phyloP scores from a whole-genome alignment of 306 rosid genomes.

The Datisca glomerata region DNA sequence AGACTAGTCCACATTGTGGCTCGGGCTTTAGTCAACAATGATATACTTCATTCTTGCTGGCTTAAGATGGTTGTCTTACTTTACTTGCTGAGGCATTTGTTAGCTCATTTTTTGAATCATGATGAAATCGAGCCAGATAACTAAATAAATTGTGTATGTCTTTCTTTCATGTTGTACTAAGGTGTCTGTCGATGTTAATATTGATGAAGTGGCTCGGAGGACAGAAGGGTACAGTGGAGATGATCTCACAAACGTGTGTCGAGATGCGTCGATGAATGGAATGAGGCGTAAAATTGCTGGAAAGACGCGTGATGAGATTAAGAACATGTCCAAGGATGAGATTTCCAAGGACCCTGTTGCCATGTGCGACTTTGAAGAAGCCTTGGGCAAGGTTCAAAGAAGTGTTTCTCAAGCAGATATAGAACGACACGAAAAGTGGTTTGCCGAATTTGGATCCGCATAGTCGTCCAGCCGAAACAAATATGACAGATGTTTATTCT shows the following conservation, averaged over 20 bases:
- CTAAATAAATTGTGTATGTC: no score
- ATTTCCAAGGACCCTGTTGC: constrained; percentile 88
- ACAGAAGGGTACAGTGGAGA: constrained; percentile 94
- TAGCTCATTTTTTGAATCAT: no score
- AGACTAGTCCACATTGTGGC: no score
- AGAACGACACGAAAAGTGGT: constrained; percentile 90
- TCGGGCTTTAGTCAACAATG: no score
- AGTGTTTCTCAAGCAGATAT: constrained; percentile 84
- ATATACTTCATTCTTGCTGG: no score
- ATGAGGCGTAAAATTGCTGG: constrained; percentile 95
- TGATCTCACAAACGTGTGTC: constrained; percentile 84
- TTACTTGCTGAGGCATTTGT: no score
- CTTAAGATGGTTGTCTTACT: no score
- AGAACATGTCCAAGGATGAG: constrained; percentile 85
- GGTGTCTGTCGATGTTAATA: constrained; percentile 73
- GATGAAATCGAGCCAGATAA: no score
- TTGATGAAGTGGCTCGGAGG: constrained; percentile 82
- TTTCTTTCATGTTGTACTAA: no score
- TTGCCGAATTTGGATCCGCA: constrained; percentile 78
- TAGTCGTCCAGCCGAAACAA: constrained; percentile 11
- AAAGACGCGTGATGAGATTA: constrained; percentile 90
- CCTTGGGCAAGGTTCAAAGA: constrained; percentile 70
- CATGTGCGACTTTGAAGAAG: constrained; percentile 96
- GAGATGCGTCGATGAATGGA: constrained; percentile 86
- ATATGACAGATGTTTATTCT: no score